Base-by-base conservation (phyloP, 1,284 basidiomycete genomes). In the Trametes versicolor region DNA sequence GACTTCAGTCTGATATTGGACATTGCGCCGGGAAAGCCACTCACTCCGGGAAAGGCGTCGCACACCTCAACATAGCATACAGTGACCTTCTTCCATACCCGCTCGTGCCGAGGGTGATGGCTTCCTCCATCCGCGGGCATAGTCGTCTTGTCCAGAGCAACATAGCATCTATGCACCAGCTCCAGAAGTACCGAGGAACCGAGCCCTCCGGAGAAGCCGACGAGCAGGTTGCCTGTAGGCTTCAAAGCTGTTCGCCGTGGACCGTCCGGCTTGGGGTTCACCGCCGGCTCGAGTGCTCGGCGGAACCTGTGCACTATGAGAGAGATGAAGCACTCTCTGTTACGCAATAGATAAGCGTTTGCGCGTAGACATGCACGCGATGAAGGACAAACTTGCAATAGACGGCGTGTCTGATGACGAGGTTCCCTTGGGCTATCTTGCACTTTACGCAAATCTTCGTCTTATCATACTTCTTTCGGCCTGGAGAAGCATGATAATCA, bases 341-440 rank as follows among this genome's bases (percentile, higher is more conserved):
- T 37, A 58, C 32, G 49, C 52, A 55, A 23, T 45, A 47, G 50
- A 47, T 45, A 45, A 32, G 49, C 4, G 9, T 23, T 10, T 19
- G 47, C 7, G 48, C 39, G 56, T 55, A 19, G 64, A 27, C 1
- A 41, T n/a, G 36, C 50, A 62, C 29, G n/a, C 37, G 39, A 25
- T 10, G 34, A 27, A 61, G 60, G 60, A 74, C 87, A 73, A 74
- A 92, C 92, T 88, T 93, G 90, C 92, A 94, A 74, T 94, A 94
- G 19, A 92, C 89, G 27, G 90, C 87, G 74, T 94, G 91, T 49
- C 92, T 83, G 63, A 94, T 86, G 48, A 93, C 87, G 43, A 94
- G 79, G 59, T 87, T 91, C 37, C 91, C 92, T 19, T 65, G 68
- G 25, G 82, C 83, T 29, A 77, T 78, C 74, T 92, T 93, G 77